Evolutionary conservation across 225 moss, liverwort and hornwort species (phyloP), one percentile per base, ranked within the genome.

Genomic region (Lunularia cruciata): DNA sequence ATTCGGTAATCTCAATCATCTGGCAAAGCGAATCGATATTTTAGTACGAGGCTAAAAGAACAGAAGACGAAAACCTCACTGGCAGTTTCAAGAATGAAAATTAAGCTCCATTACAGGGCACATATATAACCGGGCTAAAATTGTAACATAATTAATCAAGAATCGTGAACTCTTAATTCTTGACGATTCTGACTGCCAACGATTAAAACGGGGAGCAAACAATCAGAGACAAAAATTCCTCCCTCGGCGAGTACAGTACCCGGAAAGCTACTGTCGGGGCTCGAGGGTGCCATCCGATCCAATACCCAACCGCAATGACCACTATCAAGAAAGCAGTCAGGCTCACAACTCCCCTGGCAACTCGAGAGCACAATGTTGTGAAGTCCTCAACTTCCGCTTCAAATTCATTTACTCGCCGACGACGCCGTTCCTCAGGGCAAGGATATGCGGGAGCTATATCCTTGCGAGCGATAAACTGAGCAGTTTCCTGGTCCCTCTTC

Each of bases 271-370:
- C 57, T 5, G 25, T 30, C 27, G 57, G 57, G 8, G 27, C 8
- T 23, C 18, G 27, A 30, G 57, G 57, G 13, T 58, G 57, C 10
- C 57, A 58, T 30, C 14, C 57, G 25, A 58, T 34, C 57, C 57
- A 58, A 27, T 58, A 58, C 11, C 14, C 6, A 5, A 58, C 8
- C 27, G 57, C 30, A 9, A 18, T 11, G 13, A 14, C 10, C 27
- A 14, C 57, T 13, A 58, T 6, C 57, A 58, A 34, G 18, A 30
- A 16, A 5, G 18, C 18, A 27, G 57, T 58, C 8, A 58, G 33
- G 11, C 15, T 9, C 11, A 11, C 30, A 5, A 18, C 30, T 27
- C 14, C 14, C 14, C 10, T 5, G 6, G 27, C 18, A 30, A 58
- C 57, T 18, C 57, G 14, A 13, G 11, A 12, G 30, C 57, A 58